Evolutionary conservation across 495 filamentous ascomycete species (phyloP).

Genomic region (Penicillium salamii): DNA sequence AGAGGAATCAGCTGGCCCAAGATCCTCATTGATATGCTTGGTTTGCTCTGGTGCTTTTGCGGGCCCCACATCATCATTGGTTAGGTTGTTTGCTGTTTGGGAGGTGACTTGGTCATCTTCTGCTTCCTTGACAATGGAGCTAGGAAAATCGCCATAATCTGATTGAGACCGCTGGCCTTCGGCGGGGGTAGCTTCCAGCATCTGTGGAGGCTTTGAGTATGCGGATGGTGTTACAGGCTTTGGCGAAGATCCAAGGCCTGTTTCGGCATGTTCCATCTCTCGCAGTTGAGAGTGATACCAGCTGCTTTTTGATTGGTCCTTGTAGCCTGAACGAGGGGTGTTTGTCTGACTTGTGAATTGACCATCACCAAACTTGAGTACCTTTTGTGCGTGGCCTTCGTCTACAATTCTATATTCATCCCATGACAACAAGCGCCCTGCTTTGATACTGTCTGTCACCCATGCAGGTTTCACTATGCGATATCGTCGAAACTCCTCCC

Average conservation of each 20-base stretch:
- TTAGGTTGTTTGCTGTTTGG: too few species aligned
- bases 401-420: constrained; percentile 76
- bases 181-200: not conserved
- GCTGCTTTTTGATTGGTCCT: constrained; percentile 70
- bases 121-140: constrained; percentile 28
- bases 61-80: not conserved
- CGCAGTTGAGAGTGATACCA: constrained; percentile 76
- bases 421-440: constrained; percentile 81
- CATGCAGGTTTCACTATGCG: constrained; percentile 95
- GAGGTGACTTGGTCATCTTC: not conserved
- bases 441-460: constrained; percentile 84
- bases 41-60: not conserved
- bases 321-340: constrained; percentile 56
- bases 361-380: constrained; percentile 72
- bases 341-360: constrained; percentile 65
- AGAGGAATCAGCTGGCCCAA: constrained; percentile 6
- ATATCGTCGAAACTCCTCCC: constrained; percentile 78
- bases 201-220: not conserved
- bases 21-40: not conserved
- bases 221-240: constrained; percentile 6
- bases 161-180: constrained; percentile 27
- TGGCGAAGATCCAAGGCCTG: not conserved
- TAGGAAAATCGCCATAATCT: constrained; percentile 48
- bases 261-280: constrained; percentile 19
- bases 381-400: constrained; percentile 70